Base-by-base conservation (phyloP, 179 eudicot species). In the Amaranthus tricolor region DNA sequence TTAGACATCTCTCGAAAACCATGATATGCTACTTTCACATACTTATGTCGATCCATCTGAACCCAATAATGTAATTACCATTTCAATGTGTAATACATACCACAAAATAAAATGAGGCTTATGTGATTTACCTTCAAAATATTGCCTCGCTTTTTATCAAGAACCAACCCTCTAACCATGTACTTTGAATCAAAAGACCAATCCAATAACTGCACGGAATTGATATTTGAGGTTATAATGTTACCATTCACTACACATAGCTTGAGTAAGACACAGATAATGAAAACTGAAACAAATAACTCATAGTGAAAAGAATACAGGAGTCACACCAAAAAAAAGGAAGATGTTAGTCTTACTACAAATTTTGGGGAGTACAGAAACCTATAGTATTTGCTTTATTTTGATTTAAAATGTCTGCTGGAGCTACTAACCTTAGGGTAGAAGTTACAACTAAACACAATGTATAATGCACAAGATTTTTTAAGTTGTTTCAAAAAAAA, bases 31-130 rank as follows among this genome's bases (percentile, higher is more conserved):
- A 95, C 96, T 88, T 95, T 95, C 70, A 95, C 99, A 71, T 93
- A 93, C 63, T 93, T 95, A 86, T 95, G 99, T 20, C 99, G 89
- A 78, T 95, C 99, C 99, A 95, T 95, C 99, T 95, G 91, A 71
- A 55, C 11, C 17, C 47, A 52, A 65, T 56, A 58, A 63, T 61
- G 71, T 71, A 78, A 43, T 72, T 60, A 78, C 24, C 16, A 70
- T 69, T 16, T 73, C 13, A 55, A 77, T 50, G 16, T 51, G 7
- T 44, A 48, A 45, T 9, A 60, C 45, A 24, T 9, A 60, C 45
- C 43, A 77, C 68, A 21, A 19, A 57, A 7, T 60, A 43, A 63
- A 75, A 44, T 57, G 1, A 31, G 45, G 24, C 16, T 5, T 45
- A 69, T 48, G 48, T 65, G 40, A 73, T 76, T 75, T 73, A 95